Conservation (phyloP, 2,329 filamentous ascomycete species). For the Epichloe baconii region DNA sequence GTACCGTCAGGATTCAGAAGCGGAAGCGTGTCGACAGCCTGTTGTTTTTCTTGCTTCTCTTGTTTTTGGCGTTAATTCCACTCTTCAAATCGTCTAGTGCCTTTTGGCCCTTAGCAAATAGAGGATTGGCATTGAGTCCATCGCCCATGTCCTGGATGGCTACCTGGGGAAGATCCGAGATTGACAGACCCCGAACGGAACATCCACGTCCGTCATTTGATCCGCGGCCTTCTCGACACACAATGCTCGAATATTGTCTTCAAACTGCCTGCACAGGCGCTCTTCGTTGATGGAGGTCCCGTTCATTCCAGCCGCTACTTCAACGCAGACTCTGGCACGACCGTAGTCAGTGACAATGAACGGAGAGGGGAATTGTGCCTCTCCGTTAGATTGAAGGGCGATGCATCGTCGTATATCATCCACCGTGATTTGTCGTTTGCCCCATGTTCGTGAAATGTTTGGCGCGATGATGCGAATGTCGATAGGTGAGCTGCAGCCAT, state of each 20-base stretch:
- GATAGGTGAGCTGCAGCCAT: constrained; percentile 47
- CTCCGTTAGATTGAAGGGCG: constrained; percentile 39
- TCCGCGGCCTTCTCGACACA: constrained; percentile 26
- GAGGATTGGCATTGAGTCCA: constrained; percentile 34
- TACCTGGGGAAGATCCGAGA: constrained; percentile 30
- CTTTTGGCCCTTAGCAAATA: constrained; percentile 53
- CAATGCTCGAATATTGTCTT: constrained; percentile 32
- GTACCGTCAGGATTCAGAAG: constrained; percentile 29
- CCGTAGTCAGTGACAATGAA: constrained; percentile 39
- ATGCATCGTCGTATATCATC: constrained; percentile 55
- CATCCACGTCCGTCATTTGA: constrained; percentile 19
- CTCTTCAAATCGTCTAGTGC: constrained; percentile 57
- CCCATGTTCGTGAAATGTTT: constrained; percentile 55
- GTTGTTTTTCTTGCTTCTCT: constrained; percentile 26
- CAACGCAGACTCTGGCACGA: constrained; percentile 43
- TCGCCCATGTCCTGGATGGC: constrained; percentile 20
- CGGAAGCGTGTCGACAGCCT: constrained; percentile 13
- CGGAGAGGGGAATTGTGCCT: constrained; percentile 18
- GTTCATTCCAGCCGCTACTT: constrained; percentile 30
- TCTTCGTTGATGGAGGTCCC: constrained; percentile 33
- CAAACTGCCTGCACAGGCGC: constrained; percentile 41
- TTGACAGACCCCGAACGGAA: constrained; percentile 42
- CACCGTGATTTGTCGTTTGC: constrained; percentile 51
- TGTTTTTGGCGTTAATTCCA: constrained; percentile 40
- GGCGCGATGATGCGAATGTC: constrained; percentile 50